Percentiles rank a stretch among this genome's conserved stretches.
Evolutionary conservation across 202 grass and related monocot genomes (phyloP).

Genomic region (Digitaria exilis): DNA sequence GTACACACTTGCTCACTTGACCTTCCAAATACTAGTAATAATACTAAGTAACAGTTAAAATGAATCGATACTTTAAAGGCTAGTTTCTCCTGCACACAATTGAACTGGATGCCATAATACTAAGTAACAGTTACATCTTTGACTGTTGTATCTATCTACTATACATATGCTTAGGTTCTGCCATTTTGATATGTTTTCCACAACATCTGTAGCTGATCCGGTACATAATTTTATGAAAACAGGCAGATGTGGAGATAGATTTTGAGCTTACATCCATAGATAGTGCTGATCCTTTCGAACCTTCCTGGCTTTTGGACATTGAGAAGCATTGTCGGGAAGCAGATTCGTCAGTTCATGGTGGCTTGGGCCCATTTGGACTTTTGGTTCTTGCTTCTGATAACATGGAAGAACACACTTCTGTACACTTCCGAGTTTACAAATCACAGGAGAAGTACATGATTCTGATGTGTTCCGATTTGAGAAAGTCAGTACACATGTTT

Average conservation of each 20-base stretch:
- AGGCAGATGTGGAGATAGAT: constrained; percentile 84
- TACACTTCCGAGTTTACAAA: constrained; percentile 76
- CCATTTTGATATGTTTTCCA: background rate
- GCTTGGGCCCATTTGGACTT: constrained; percentile 72
- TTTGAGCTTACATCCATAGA: constrained; percentile 57
- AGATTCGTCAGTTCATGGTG: constrained; percentile 44
- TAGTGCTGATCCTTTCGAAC: constrained; percentile 53
- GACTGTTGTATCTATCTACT: background rate
- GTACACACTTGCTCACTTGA: background rate
- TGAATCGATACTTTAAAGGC: constrained; percentile 58
- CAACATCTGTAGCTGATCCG: constrained; percentile 34
- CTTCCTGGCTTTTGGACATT: constrained; percentile 65
- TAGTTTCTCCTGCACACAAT: constrained; percentile 6
- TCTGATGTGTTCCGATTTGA: constrained; percentile 71
- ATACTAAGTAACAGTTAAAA: constrained; percentile 9
- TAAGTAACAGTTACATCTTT: background rate
- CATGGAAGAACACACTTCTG: constrained; percentile 63
- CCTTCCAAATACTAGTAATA: too few species aligned
- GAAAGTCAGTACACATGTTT: constrained; percentile 41
- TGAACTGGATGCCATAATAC: background rate
- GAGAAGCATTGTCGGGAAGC: constrained; percentile 64
- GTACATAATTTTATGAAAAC: constrained; percentile 35
- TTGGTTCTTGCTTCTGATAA: constrained; percentile 65
- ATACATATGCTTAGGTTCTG: background rate
- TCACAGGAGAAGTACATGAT: constrained; percentile 60